Evolutionary conservation across 2,329 filamentous ascomycete species (phyloP), one percentile per base, ranked within the genome.

Genomic region (Sporothrix luriei): DNA sequence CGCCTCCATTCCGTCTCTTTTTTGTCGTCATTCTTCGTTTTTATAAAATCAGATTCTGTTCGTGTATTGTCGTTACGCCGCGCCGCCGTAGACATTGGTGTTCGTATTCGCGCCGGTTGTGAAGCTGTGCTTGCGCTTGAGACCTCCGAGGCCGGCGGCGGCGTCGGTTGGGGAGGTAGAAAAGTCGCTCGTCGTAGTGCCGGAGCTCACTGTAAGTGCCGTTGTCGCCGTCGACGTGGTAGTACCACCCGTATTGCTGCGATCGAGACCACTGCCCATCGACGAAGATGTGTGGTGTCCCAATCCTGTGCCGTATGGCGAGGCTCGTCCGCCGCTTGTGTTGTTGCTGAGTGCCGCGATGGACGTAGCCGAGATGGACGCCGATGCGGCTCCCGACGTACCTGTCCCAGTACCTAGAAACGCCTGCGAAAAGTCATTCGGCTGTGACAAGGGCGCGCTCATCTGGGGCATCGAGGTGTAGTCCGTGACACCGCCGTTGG

Each of bases 401-500:
- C 52, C 40, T 1, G 38, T 11, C 5, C 54, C 19, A 4, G 51
- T 10, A 7, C 79, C 80, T 51, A 84, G 81, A 70, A 84, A 80
- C 5, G 82, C 81, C 70, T 83, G 82, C 2, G 80, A 79, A 73
- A 87, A 87, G 68, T 87, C 85, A 67, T 81, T 82, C 0, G 85
- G 78, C 3, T 84, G 82, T 3, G 82, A 81, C 69, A 86, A 85
- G 0, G 84, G 84, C 2, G 85, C 84, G 74, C 82, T 85, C 78
- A 87, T 80, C 74, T 87, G 85, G 2, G 84, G 80, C 74, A 85
- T 82, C 14, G 81, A 81, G 3, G 26, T 13, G 75, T 85, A 86
- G 68, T 86, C 84, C 24, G 66, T 26, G 14, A 84, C 76, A 2
- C 83, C 80, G 2, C 46, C 29, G 19, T 65, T 51, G 73, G 84